Conservation (phyloP, 345 rosid genomes). For the Odontarrhena argentea region DNA sequence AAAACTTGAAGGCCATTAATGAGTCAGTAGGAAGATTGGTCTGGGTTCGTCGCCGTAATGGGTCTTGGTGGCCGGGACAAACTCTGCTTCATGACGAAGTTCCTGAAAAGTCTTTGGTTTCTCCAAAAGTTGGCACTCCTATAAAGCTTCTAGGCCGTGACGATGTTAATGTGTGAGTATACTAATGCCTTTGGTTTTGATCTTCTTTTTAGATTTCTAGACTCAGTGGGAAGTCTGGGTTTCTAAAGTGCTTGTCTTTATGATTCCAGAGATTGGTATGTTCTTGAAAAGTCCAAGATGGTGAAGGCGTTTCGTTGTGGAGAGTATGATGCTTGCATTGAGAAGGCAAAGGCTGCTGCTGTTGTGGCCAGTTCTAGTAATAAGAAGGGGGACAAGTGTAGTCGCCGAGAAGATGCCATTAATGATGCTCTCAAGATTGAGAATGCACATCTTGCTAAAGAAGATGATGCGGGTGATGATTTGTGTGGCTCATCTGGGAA, state of each 20-base stretch:
- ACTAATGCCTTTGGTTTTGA: constrained; percentile 2
- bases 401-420: constrained; percentile 94
- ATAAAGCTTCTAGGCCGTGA: constrained; percentile 96
- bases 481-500: constrained; percentile 44
- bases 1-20: constrained; percentile 62
- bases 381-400: constrained; percentile 78
- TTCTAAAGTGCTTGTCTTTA: constrained; percentile 19
- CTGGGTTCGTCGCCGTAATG: constrained; percentile 97
- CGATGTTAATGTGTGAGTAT: constrained; percentile 91
- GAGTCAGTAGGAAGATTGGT: constrained; percentile 88
- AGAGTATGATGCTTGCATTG: constrained; percentile 80
- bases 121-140: constrained; percentile 88
- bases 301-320: constrained; percentile 99
- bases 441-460: constrained; percentile 64
- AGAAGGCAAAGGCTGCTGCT: constrained; percentile 82
- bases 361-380: constrained; percentile 51
- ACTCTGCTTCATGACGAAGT: constrained; percentile 74
- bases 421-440: constrained; percentile 92
- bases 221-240: neutral
- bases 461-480: constrained; percentile 44
- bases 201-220: neutral
- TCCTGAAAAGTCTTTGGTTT: constrained; percentile 68
- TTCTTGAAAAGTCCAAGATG: constrained; percentile 88
- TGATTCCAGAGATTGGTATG: constrained; percentile 87
- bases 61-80: constrained; percentile 99